Percentiles rank a stretch among this genome's conserved stretches.
phyloP scores from a whole-genome alignment of 2,329 filamentous ascomycete species.

The Epichloe glyceriae region DNA sequence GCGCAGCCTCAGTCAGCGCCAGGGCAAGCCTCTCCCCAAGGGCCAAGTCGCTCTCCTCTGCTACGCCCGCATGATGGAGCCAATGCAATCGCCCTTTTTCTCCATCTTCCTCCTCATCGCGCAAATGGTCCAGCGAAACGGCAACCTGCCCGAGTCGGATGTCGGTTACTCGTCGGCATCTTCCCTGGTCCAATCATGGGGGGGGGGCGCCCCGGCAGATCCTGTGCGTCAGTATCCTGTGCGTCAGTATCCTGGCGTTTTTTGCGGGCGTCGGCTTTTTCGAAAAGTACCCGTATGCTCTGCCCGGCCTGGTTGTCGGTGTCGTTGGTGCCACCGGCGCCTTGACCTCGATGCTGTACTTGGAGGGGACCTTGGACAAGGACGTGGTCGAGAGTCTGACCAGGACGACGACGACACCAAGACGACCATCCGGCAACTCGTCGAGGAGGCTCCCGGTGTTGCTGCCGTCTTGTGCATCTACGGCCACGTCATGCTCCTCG shows the following conservation, averaged over 20 bases:
- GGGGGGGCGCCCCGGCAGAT: constrained; percentile 55
- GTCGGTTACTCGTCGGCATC: constrained; percentile 65
- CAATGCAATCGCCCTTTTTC: constrained; percentile 76
- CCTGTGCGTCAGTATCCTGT: constrained; percentile 53
- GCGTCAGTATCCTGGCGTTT: no score
- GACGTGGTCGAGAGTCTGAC: not conserved
- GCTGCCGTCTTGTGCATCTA: constrained; percentile 52
- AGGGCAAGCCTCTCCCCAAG: constrained; percentile 35
- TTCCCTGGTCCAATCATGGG: constrained; percentile 56
- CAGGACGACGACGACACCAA: constrained; percentile 1
- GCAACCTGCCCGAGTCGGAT: constrained; percentile 46
- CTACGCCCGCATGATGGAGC: constrained; percentile 59
- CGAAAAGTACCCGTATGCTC: constrained; percentile 37
- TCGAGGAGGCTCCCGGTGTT: constrained; percentile 53
- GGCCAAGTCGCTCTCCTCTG: constrained; percentile 61
- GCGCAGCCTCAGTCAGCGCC: constrained; percentile 11
- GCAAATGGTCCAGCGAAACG: constrained; percentile 59
- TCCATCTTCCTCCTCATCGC: constrained; percentile 71
- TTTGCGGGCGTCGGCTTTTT: constrained; percentile 34
- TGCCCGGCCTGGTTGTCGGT: constrained; percentile 40
- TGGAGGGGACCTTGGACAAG: constrained; percentile 47
- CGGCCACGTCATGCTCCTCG: constrained; percentile 53
- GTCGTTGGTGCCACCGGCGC: constrained; percentile 43
- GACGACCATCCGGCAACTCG: constrained; percentile 26
- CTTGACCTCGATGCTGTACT: constrained; percentile 37